Conservation (phyloP, 805 yeast genomes). For the Jamesozyma gamospora region DNA sequence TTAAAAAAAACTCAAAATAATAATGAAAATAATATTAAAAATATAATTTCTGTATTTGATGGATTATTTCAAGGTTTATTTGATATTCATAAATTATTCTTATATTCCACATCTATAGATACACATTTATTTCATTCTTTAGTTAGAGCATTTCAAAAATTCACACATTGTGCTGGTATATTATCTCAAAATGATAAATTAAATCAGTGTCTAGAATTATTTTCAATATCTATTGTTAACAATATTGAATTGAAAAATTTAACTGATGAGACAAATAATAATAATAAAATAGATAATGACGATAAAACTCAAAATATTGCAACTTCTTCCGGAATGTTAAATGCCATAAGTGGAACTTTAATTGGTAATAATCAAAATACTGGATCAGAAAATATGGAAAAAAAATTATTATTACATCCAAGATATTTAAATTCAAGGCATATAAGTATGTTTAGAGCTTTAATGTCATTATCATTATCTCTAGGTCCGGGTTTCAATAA, state of each 20-base stretch:
- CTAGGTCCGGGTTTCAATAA: constrained; percentile 62
- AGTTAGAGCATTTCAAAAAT: constrained; percentile 66
- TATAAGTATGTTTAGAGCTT: constrained; percentile 65
- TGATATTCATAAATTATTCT: constrained; percentile 37
- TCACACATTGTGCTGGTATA: constrained; percentile 75
- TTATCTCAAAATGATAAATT: constrained; percentile 48
- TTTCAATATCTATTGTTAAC: constrained; percentile 37
- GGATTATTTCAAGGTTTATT: constrained; percentile 35
- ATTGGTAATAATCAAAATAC: constrained; percentile 6
- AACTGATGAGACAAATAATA: neutral
- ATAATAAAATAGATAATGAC: neutral
- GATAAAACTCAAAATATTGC: neutral
- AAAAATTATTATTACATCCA: constrained; percentile 24
- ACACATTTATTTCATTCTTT: constrained; percentile 56
- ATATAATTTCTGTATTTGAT: constrained; percentile 18
- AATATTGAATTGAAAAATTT: constrained; percentile 15
- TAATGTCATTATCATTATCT: constrained; percentile 66
- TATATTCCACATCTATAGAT: constrained; percentile 57
- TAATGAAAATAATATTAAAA: constrained; percentile 6
- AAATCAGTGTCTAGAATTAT: constrained; percentile 44
- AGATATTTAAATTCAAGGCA: constrained; percentile 55
- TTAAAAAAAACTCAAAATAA: constrained; percentile 29
- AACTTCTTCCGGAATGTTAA: constrained; percentile 7
- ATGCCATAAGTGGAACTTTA: constrained; percentile 17
- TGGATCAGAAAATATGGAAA: constrained; percentile 1